Evolutionary conservation across 768 basidiomycete genomes (phyloP).

Genomic region (Infundibulicybe gibba): DNA sequence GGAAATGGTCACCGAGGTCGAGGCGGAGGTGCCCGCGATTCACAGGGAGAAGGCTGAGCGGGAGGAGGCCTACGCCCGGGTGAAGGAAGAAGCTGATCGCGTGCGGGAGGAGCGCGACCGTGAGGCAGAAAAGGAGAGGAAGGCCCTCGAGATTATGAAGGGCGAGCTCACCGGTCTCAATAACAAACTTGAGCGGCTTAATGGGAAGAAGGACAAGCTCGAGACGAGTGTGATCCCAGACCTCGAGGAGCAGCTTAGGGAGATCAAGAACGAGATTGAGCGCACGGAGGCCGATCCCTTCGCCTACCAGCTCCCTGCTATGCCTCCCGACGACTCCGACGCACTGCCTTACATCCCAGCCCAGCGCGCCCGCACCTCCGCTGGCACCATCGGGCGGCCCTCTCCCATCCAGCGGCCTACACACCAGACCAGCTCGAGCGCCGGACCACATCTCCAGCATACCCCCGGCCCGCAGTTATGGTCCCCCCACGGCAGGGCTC

Average conservation of each 20-base stretch:
- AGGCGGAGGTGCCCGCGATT: constrained; percentile 39
- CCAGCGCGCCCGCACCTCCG: constrained; percentile 12
- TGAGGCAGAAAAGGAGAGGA: constrained; percentile 42
- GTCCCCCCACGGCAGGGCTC: constrained; percentile 10
- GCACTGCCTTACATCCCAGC: constrained; percentile 12
- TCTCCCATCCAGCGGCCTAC: constrained; percentile 22
- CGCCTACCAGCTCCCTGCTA: constrained; percentile 10
- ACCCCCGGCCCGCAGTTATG: constrained; percentile 5
- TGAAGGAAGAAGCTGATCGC: constrained; percentile 47
- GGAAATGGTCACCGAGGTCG: constrained; percentile 41
- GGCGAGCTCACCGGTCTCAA: constrained; percentile 52
- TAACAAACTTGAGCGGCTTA: constrained; percentile 66
- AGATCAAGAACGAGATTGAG: constrained; percentile 60
- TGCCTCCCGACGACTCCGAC: constrained; percentile 15
- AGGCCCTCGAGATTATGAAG: constrained; percentile 51
- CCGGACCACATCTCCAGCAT: neutral
- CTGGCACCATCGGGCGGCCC: constrained; percentile 16
- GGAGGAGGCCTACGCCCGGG: constrained; percentile 36
- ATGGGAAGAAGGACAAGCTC: constrained; percentile 61
- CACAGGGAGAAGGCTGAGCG: constrained; percentile 31
- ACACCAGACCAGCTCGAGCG: constrained; percentile 6
- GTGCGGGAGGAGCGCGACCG: constrained; percentile 41
- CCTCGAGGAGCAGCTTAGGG: constrained; percentile 62
- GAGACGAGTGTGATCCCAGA: constrained; percentile 57
- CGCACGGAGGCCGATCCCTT: constrained; percentile 25